Percentiles rank a stretch among this genome's conserved stretches.
Conservation (phyloP, 2,329 filamentous ascomycete species). For the Anthostomella pinea region DNA sequence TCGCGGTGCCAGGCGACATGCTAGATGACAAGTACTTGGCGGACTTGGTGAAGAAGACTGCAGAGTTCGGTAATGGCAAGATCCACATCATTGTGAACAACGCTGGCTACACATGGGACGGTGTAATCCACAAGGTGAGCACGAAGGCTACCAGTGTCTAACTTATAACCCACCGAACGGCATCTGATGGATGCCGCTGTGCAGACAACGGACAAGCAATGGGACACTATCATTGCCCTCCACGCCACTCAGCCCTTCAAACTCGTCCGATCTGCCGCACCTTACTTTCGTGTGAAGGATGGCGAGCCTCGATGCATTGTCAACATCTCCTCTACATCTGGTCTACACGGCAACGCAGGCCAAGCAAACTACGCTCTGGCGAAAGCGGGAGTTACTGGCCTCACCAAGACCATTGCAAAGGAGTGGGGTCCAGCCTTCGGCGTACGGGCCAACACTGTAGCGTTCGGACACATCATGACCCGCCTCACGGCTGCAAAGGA, state of each 20-base stretch:
- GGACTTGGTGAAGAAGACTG: constrained; percentile 68
- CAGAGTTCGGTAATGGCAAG: constrained; percentile 80
- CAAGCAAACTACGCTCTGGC: constrained; percentile 86
- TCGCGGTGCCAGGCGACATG: constrained; percentile 75
- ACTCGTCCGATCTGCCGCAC: constrained; percentile 74
- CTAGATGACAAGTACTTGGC: constrained; percentile 68
- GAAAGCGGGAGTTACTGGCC: constrained; percentile 78
- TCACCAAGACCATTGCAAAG: constrained; percentile 88
- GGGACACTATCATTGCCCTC: constrained; percentile 81
- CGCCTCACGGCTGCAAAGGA: too few relatives aligned
- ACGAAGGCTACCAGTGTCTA: too few relatives aligned
- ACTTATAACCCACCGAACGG: too few relatives aligned
- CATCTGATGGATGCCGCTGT: too few relatives aligned
- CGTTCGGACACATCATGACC: too few relatives aligned
- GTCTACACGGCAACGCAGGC: constrained; percentile 84
- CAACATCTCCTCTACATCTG: constrained; percentile 80
- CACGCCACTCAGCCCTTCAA: constrained; percentile 86
- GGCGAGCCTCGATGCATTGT: constrained; percentile 74
- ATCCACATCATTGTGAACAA: constrained; percentile 92
- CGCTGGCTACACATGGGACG: constrained; percentile 90
- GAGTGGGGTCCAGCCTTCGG: constrained; percentile 95
- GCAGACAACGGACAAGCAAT: constrained; percentile 93
- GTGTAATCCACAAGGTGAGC: constrained; percentile 87
- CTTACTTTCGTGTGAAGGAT: constrained; percentile 85
- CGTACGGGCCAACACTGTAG: too few relatives aligned